phyloP scores from a whole-genome alignment of 192 early-diverging fungal species.

The Mortierella claussenii region DNA sequence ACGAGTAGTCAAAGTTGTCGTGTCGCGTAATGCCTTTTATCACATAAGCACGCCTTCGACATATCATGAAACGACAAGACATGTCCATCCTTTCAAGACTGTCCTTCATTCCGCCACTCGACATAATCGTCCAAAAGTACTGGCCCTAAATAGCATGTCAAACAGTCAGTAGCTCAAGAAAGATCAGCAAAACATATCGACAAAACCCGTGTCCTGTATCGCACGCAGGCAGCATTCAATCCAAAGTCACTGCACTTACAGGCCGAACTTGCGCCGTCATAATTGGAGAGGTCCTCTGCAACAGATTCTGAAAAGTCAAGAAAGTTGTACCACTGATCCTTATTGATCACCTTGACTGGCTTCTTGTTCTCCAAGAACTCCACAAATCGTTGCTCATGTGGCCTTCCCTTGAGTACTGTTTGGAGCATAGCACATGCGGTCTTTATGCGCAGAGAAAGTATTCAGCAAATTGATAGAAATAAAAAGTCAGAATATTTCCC shows the following conservation, averaged over 20 bases:
- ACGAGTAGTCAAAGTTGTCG: no score
- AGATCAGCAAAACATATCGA: slow-evolving; percentile 2
- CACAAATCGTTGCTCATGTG: slow-evolving; percentile 61
- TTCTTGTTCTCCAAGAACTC: slow-evolving; percentile 60
- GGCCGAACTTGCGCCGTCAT: slow-evolving; percentile 67
- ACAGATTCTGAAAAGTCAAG: slow-evolving; percentile 67
- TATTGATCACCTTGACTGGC: slow-evolving; percentile 69
- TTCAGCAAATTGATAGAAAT: background rate
- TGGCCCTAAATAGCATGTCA: no score
- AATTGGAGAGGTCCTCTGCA: slow-evolving; percentile 59
- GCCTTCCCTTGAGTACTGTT: slow-evolving; percentile 56
- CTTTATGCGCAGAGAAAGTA: slow-evolving; percentile 21
- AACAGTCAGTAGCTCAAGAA: background rate
- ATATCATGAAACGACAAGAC: no score
- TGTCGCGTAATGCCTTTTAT: no score
- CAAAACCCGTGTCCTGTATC: no score
- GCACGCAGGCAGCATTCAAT: background rate
- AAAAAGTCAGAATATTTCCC: no score
- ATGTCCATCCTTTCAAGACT: no score
- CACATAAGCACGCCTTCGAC: no score
- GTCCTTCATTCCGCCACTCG: slow-evolving; percentile 66
- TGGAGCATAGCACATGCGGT: slow-evolving; percentile 64
- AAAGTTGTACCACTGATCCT: slow-evolving; percentile 76
- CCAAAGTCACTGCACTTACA: slow-evolving; percentile 57
- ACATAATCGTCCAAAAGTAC: slow-evolving; percentile 76